Conservation (phyloP, 2,329 filamentous ascomycete species). For the Ophiostoma tasmaniense region DNA sequence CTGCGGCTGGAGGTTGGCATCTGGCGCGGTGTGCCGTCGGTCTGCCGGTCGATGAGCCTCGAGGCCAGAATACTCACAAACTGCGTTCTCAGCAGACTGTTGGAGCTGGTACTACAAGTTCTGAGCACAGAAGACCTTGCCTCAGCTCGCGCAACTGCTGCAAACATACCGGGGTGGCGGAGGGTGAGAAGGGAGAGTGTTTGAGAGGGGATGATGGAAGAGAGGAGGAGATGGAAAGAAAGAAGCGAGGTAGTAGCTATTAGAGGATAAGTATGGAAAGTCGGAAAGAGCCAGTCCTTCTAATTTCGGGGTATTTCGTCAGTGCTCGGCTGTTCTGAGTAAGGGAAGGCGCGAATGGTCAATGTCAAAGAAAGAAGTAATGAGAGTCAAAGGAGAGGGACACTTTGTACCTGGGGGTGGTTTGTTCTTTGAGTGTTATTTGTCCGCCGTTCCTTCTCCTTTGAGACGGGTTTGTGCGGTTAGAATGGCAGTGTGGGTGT, state of each 20-base stretch:
- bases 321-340: slow-evolving; percentile 3
- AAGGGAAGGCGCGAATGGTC: slow-evolving; percentile 9
- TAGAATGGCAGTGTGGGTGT: background rate
- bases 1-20: background rate
- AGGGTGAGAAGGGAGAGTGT: background rate
- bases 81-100: slow-evolving; percentile 19
- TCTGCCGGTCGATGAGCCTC: background rate
- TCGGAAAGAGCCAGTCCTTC: slow-evolving; percentile 5
- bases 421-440: slow-evolving; percentile 6
- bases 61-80: slow-evolving; percentile 12
- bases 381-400: background rate
- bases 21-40: background rate
- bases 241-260: background rate
- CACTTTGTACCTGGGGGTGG: slow-evolving; percentile 6
- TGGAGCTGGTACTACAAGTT: slow-evolving; percentile 19
- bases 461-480: slow-evolving; percentile 1
- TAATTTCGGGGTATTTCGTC: background rate
- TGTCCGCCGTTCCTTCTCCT: slow-evolving; percentile 10
- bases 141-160: slow-evolving; percentile 30
- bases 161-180: slow-evolving; percentile 27
- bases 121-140: slow-evolving; percentile 29
- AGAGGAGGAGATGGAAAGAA: background rate
- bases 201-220: background rate
- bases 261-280: background rate
- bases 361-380: slow-evolving; percentile 1